A percentile compares a stretch with the other conserved stretches of the same genome.
These are phyloP conservation scores for Mallotus repandus DNA, from an alignment of 441 rosid genomes.

Conservation along the genomic window DNA sequence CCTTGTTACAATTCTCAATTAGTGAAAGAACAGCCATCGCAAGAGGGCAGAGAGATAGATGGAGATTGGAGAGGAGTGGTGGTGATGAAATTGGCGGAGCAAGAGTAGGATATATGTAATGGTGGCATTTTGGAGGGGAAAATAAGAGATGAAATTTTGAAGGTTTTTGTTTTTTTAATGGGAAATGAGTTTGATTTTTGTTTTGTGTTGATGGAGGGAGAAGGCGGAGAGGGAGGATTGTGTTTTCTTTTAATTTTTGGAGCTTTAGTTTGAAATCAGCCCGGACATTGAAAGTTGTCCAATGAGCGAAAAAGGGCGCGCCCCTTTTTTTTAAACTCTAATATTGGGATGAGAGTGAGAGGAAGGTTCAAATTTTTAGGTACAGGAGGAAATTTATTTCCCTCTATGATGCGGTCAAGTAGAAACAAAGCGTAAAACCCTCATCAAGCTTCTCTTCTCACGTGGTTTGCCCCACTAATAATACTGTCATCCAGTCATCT, in stretches of 20 bases:
- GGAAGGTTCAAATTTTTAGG: slow-evolving; percentile 8
- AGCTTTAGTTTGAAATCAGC: slow-evolving; percentile 6
- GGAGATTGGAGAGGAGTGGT: neutral
- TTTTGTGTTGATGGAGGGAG: slow-evolving; percentile 3
- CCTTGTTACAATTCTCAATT: slow-evolving; percentile 28
- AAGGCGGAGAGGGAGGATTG: slow-evolving; percentile 13
- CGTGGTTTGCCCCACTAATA: neutral
- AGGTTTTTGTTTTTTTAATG: neutral
- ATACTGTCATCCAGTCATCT: too few species aligned
- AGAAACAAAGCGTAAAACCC: neutral
- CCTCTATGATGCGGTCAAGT: too few species aligned
- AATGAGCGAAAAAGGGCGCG: neutral
- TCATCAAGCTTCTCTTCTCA: neutral
- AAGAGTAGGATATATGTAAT: slow-evolving; percentile 22
- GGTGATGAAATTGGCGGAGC: slow-evolving; percentile 9
- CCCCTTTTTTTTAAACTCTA: neutral
- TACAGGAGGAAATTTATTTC: too few species aligned
- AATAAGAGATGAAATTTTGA: slow-evolving; percentile 21
- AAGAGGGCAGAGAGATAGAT: neutral
- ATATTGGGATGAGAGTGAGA: neutral
- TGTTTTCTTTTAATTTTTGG: neutral
- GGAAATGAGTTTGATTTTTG: slow-evolving; percentile 7
- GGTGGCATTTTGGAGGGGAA: slow-evolving; percentile 39
- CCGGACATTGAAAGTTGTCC: neutral
- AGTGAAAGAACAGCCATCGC: slow-evolving; percentile 28